Percentiles rank a stretch among this genome's conserved stretches.
Conservation (phyloP, 169 alveolate genomes). For the Plasmodium vinckei region DNA sequence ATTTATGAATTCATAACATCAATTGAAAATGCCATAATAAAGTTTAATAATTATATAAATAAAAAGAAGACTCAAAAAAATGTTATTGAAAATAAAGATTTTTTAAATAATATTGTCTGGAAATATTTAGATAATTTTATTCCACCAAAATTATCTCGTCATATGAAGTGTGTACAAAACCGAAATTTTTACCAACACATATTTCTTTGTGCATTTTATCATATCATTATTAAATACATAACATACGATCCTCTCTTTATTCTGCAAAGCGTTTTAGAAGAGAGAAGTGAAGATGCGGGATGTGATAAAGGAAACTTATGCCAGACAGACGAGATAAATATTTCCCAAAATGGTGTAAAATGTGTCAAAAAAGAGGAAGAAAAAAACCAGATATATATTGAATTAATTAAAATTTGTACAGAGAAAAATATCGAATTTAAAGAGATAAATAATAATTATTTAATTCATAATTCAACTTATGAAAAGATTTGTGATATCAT, state of each 20-base stretch:
- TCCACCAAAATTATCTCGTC: constrained; percentile 32
- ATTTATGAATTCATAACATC: constrained; percentile 49
- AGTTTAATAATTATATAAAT: constrained; percentile 44
- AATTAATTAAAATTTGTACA: background rate
- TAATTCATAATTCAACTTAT: constrained; percentile 43
- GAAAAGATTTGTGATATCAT: constrained; percentile 45
- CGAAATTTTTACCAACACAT: constrained; percentile 29
- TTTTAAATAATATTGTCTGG: constrained; percentile 16
- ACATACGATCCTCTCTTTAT: constrained; percentile 24
- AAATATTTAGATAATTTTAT: constrained; percentile 50
- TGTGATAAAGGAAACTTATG: background rate
- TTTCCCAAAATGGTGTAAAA: background rate
- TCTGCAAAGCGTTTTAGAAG: constrained; percentile 1
- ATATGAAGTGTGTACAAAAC: constrained; percentile 36
- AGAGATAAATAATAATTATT: constrained; percentile 23
- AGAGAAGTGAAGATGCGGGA: background rate
- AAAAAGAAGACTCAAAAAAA: constrained; percentile 28
- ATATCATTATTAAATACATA: constrained; percentile 30
- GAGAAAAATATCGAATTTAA: constrained; percentile 17
- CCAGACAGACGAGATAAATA: background rate
- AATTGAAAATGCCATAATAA: constrained; percentile 20
- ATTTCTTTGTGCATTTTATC: constrained; percentile 60
- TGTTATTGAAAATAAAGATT: constrained; percentile 25
- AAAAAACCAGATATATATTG: background rate
- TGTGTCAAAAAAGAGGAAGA: background rate